Evolutionary conservation across 352 stramenopile species (phyloP).

Genomic region (Pythium rishiriense): DNA sequence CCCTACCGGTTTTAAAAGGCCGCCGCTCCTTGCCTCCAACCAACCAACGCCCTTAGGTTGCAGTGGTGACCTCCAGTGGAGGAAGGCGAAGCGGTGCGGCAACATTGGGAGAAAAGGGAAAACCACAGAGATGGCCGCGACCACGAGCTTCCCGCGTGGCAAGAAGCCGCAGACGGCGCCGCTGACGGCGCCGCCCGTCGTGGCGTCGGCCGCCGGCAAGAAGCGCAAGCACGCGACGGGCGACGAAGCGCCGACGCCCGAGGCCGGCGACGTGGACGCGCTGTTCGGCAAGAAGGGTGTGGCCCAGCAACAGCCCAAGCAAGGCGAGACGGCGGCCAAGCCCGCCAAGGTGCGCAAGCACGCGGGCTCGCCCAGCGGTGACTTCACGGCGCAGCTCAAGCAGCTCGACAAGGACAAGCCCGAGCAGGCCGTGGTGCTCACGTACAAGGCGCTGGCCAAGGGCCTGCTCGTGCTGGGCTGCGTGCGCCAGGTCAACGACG

Average conservation of each 20-base stretch:
- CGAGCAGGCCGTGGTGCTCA: conserved; percentile 41
- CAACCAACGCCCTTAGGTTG: conserved; percentile 12
- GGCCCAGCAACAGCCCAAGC: conserved; percentile 28
- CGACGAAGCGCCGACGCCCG: conserved; percentile 16
- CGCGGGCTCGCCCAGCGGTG: background rate
- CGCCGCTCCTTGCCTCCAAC: background rate
- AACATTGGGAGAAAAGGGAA: background rate
- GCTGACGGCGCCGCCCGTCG: conserved; percentile 21
- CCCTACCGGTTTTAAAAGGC: background rate
- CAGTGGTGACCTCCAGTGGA: conserved; percentile 12
- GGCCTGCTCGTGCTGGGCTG: conserved; percentile 82
- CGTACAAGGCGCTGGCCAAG: conserved; percentile 72
- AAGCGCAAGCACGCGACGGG: conserved; percentile 48
- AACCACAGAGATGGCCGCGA: background rate
- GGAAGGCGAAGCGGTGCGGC: conserved; percentile 7
- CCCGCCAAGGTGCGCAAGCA: conserved; percentile 30
- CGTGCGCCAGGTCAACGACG: conserved; percentile 88
- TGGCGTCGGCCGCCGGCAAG: conserved; percentile 25
- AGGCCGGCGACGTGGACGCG: conserved; percentile 41
- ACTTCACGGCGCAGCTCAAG: conserved; percentile 18
- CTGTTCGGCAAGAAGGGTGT: conserved; percentile 83
- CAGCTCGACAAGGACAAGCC: conserved; percentile 34
- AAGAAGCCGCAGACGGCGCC: conserved; percentile 55
- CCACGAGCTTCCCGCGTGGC: conserved; percentile 68
- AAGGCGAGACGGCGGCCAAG: conserved; percentile 28